Evolutionary conservation across 108 stramenopile species (phyloP).

Genomic region (Hondaea fermentalgiana): DNA sequence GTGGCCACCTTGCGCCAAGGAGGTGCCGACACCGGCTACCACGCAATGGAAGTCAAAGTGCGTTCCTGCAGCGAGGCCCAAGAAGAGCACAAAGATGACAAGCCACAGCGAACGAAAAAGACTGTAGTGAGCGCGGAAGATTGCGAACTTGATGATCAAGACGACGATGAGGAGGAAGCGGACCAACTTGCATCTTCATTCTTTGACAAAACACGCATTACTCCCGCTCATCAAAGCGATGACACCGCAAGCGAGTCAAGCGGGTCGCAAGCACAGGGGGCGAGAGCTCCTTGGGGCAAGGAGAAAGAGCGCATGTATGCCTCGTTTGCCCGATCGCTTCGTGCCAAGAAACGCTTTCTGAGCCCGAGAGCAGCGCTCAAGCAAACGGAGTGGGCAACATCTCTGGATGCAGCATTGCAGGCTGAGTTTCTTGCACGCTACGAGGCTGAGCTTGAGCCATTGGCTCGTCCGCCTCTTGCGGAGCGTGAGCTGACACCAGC

Average conservation of each 20-base stretch:
- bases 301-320: neutral
- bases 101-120: neutral
- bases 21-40: neutral
- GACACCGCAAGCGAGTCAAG: neutral
- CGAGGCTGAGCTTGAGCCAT: neutral
- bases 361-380: neutral
- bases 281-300: neutral
- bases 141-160: neutral
- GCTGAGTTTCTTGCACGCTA: neutral
- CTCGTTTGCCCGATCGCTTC: neutral
- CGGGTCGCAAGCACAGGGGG: neutral
- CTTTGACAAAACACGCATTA: neutral
- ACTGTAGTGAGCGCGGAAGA: neutral
- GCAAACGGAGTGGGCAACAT: neutral
- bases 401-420: neutral
- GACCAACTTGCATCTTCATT: neutral
- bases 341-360: neutral
- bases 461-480: neutral
- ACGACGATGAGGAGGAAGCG: neutral
- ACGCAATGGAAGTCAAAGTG: neutral
- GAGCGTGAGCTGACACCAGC: neutral
- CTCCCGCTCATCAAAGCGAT: neutral
- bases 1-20: neutral
- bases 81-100: neutral
- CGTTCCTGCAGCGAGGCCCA: neutral